phyloP scores from a whole-genome alignment of 768 basidiomycete species.

The Russula abietina region DNA sequence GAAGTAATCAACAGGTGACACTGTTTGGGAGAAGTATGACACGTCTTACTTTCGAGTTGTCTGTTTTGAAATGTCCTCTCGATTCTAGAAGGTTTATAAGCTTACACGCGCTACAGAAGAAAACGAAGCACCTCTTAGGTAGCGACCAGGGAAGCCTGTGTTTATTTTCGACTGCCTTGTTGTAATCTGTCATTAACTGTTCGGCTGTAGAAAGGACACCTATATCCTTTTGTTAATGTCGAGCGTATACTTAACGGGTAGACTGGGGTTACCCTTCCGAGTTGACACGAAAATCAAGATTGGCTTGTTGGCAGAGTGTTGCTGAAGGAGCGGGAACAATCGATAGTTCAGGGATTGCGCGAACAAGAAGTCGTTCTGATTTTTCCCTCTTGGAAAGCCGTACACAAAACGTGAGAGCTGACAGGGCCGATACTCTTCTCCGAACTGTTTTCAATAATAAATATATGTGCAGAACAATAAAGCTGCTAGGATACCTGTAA shows the following conservation, averaged over 20 bases:
- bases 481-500: constrained; percentile 51
- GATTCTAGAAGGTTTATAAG: constrained; percentile 38
- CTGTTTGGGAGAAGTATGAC: too few species aligned
- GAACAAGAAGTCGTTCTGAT: constrained; percentile 77
- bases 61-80: constrained; percentile 59
- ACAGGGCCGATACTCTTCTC: constrained; percentile 88
- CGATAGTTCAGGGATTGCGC: constrained; percentile 62
- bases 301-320: constrained; percentile 73
- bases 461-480: neutral
- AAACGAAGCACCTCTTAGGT: constrained; percentile 42
- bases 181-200: constrained; percentile 66
- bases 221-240: constrained; percentile 24
- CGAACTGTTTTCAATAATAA: constrained; percentile 53
- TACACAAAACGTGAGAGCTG: constrained; percentile 67
- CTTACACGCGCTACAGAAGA: neutral
- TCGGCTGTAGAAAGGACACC: constrained; percentile 60
- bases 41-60: constrained; percentile 49
- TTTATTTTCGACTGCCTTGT: constrained; percentile 45
- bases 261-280: constrained; percentile 57
- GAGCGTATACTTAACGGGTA: neutral
- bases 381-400: constrained; percentile 54
- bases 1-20: neutral
- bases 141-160: constrained; percentile 62
- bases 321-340: constrained; percentile 64
- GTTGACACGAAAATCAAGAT: constrained; percentile 87